Base-by-base conservation (phyloP, 768 basidiomycete genomes). In the Steccherinum ochraceum region DNA sequence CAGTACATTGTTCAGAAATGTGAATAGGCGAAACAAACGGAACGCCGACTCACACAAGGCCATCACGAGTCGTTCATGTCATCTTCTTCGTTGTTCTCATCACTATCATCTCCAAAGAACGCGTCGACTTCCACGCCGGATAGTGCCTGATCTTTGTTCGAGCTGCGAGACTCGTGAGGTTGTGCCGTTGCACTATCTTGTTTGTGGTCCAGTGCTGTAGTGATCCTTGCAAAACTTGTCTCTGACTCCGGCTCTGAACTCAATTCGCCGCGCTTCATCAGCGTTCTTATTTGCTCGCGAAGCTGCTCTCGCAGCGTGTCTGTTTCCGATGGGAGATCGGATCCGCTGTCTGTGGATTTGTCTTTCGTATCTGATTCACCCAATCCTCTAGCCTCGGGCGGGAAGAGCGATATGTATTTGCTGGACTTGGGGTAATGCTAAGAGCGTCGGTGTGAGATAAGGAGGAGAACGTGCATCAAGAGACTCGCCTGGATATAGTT, bases 381-480 rank as follows among this genome's bases (percentile, higher is more conserved):
- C 25, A 47, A 53, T 30, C 72, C 65, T 44, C 81, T 74, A 5
- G 73, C 67, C 60, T 83, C 81, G 0, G 86, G 79, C 4, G 93
- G 91, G 64, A 93, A 94, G 23, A 97, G 75, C 1, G 93, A 89
- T 24, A 96, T 81, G 64, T 97, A 96, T 71, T 91, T 94, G 61
- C 84, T 79, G 11, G 77, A 72, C 66, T 88, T 92, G 4, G 90
- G 90, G 64, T 86, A 93, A 64, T 91, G 80, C 89, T 92, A 53
- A 13, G 21, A 23, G n/a, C n/a, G n/a, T n/a, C n/a, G n/a, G n/a
- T n/a, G n/a, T n/a, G n/a, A n/a, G n/a, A n/a, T n/a, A n/a, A n/a
- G n/a, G n/a, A n/a, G n/a, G n/a, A n/a, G n/a, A n/a, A n/a, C n/a
- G n/a, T n/a, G n/a, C n/a, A n/a, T n/a, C n/a, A n/a, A n/a, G 56